Conservation (phyloP, 495 filamentous ascomycete species). For the Xylaria sp. region DNA sequence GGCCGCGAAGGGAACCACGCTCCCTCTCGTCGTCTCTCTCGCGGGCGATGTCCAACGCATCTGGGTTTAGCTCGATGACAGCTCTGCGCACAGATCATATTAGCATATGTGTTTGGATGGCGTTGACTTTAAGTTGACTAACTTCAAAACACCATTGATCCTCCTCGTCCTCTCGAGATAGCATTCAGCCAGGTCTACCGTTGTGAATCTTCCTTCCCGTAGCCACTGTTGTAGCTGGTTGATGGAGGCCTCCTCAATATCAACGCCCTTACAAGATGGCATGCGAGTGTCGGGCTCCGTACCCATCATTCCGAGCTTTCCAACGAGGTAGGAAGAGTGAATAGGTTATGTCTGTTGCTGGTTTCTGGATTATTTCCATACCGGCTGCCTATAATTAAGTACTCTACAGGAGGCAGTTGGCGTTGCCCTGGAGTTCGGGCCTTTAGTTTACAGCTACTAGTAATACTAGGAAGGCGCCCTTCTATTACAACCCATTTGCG, state of each 20-base stretch:
- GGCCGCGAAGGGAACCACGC: slow-evolving; percentile 60
- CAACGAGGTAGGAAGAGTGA: background rate
- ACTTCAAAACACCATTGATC: slow-evolving; percentile 67
- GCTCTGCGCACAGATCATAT: slow-evolving; percentile 47
- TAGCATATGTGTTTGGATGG: slow-evolving; percentile 24
- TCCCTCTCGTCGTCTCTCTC: slow-evolving; percentile 65
- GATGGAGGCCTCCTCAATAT: slow-evolving; percentile 65
- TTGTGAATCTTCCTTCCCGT: slow-evolving; percentile 46
- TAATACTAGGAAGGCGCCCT: background rate
- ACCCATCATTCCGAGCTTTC: slow-evolving; percentile 10
- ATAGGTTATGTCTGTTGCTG: background rate
- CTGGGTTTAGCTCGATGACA: slow-evolving; percentile 68
- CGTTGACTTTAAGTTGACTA: slow-evolving; percentile 32
- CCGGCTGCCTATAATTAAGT: background rate
- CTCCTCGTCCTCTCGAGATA: slow-evolving; percentile 64
- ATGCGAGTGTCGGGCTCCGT: slow-evolving; percentile 54
- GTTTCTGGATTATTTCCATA: background rate
- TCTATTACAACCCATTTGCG: background rate
- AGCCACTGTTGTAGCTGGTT: slow-evolving; percentile 52
- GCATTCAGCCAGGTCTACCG: slow-evolving; percentile 52
- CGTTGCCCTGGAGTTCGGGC: slow-evolving; percentile 17
- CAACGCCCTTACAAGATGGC: slow-evolving; percentile 65
- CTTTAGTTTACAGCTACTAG: background rate
- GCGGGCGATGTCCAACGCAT: slow-evolving; percentile 60
- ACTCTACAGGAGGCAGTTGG: background rate